phyloP scores from a whole-genome alignment of 805 yeast genomes.

The Jamesozyma spencerorum region DNA sequence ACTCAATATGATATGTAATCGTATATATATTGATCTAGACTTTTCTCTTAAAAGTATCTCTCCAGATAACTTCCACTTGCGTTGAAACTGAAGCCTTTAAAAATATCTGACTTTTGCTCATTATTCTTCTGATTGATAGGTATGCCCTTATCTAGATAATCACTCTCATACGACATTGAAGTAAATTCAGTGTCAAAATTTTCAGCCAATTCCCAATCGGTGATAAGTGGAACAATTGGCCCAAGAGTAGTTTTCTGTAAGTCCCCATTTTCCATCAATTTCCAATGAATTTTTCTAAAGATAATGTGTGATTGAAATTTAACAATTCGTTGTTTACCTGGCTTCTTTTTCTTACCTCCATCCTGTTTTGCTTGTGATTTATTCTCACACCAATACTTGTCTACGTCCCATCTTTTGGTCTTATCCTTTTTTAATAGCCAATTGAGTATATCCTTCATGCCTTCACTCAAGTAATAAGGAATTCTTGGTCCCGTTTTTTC shows the following conservation, averaged over 20 bases:
- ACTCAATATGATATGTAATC: too few relatives aligned
- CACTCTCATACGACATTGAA: constrained; percentile 41
- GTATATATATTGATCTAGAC: too few relatives aligned
- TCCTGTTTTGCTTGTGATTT: constrained; percentile 2
- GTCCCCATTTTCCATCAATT: constrained; percentile 40
- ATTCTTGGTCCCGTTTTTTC: constrained; percentile 46
- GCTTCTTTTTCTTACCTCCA: constrained; percentile 20
- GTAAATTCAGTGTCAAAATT: constrained; percentile 79
- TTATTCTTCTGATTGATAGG: constrained; percentile 2
- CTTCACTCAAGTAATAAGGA: constrained; percentile 70
- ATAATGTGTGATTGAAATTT: constrained; percentile 56
- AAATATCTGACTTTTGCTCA: constrained; percentile 13
- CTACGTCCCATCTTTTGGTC: constrained; percentile 52
- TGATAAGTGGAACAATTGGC: constrained; percentile 75
- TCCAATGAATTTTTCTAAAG: constrained; percentile 73
- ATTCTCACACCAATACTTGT: constrained; percentile 38
- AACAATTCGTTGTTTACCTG: constrained; percentile 23
- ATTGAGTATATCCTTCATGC: constrained; percentile 66
- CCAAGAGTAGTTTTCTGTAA: constrained; percentile 42
- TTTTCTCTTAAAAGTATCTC: constrained; percentile 27
- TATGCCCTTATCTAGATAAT: constrained; percentile 8
- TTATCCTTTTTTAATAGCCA: constrained; percentile 65
- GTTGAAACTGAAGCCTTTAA: constrained; percentile 32
- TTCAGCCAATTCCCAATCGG: constrained; percentile 76
- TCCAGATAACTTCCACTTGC: constrained; percentile 31